Conservation (phyloP, 805 yeast species). For the Hanseniaspora occidentalis region DNA sequence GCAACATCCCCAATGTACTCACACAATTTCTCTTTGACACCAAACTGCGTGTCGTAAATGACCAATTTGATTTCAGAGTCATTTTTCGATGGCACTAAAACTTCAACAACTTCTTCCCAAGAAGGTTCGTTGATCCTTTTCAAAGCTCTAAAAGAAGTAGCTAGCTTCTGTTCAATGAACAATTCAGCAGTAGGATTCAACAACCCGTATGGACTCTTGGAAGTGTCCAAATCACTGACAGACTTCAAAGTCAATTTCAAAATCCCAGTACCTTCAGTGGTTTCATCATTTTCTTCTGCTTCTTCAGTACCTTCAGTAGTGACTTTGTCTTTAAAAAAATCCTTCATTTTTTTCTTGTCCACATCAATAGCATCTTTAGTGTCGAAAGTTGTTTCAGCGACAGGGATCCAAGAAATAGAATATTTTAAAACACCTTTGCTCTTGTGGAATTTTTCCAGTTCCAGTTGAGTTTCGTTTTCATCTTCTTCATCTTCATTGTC, state of each 20-base stretch:
- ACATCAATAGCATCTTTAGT: slow-evolving; percentile 12
- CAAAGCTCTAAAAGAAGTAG: slow-evolving; percentile 47
- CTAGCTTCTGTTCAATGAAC: slow-evolving; percentile 41
- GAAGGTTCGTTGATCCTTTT: slow-evolving; percentile 62
- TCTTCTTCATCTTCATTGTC: not conserved
- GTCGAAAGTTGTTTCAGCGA: slow-evolving; percentile 10
- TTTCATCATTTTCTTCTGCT: slow-evolving; percentile 21
- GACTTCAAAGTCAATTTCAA: slow-evolving; percentile 49
- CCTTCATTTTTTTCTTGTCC: slow-evolving; percentile 7
- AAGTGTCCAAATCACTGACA: slow-evolving; percentile 43
- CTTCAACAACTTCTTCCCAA: slow-evolving; percentile 53
- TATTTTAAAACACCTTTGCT: slow-evolving; percentile 51
- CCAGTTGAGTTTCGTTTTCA: slow-evolving; percentile 24
- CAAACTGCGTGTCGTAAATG: slow-evolving; percentile 45
- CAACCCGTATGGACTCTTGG: slow-evolving; percentile 33
- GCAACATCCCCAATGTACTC: slow-evolving; percentile 22
- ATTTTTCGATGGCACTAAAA: slow-evolving; percentile 49
- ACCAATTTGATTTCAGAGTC: slow-evolving; percentile 41
- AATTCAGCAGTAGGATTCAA: slow-evolving; percentile 58
- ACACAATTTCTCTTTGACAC: slow-evolving; percentile 37
- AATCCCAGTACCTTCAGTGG: slow-evolving; percentile 63
- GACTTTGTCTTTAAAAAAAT: slow-evolving; percentile 5
- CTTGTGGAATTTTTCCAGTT: slow-evolving; percentile 17
- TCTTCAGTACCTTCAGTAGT: slow-evolving; percentile 15
- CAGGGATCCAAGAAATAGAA: slow-evolving; percentile 35